These are phyloP conservation scores for Aureobasidium melanogenum DNA, from an alignment of 2,329 filamentous ascomycete genomes.

Conservation along the genomic window DNA sequence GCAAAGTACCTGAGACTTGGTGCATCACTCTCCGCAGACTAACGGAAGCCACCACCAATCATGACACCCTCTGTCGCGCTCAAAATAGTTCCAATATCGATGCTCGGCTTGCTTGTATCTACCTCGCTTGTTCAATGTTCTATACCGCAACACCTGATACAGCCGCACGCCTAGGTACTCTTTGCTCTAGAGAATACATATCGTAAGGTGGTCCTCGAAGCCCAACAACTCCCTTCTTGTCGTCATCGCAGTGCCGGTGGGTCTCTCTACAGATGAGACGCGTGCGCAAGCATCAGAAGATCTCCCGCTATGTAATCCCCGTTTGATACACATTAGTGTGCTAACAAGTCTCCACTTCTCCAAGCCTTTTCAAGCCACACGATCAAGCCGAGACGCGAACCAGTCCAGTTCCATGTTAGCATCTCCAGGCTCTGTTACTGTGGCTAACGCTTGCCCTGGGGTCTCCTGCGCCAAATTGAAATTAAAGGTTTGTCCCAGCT, in stretches of 20 bases:
- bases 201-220: neutral
- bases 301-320: constrained; percentile 9
- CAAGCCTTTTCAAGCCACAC: constrained; percentile 5
- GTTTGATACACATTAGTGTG: constrained; percentile 8
- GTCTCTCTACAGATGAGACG: neutral
- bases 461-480: constrained; percentile 1
- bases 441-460: constrained; percentile 3
- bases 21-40: neutral
- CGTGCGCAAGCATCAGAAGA: constrained; percentile 3
- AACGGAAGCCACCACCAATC: constrained; percentile 6
- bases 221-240: neutral
- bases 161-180: neutral
- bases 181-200: neutral
- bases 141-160: neutral
- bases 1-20: constrained; percentile 4
- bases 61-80: neutral
- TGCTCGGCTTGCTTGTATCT: neutral
- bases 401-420: neutral
- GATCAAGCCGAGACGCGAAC: constrained; percentile 9
- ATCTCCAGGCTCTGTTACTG: neutral
- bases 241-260: neutral
- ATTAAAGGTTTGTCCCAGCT: constrained; percentile 3
- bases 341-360: constrained; percentile 3
- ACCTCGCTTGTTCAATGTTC: neutral
- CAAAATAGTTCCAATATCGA: neutral